Base-by-base conservation (phyloP, 352 stramenopile species). In the Elongisporangium anandrum region DNA sequence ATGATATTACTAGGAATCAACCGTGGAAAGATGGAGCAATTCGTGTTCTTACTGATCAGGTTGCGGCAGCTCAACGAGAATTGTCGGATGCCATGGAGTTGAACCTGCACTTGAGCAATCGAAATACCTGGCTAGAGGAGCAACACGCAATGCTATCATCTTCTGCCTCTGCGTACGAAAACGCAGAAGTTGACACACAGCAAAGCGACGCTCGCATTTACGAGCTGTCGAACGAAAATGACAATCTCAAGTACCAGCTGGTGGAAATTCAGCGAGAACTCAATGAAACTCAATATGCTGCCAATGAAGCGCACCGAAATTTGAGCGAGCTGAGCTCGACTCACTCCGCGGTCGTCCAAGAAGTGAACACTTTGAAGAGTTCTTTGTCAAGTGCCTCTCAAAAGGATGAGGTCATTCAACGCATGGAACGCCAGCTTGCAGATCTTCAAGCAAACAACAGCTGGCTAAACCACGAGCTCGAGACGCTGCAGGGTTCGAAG, bases 71-170 rank as follows among this genome's bases (percentile, higher is more conserved):
- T 21, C 85, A 95, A 60, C 75, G 72, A 29, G 83, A 93, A 59
- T 65, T 95, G 7, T 89, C 81, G n/a, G 79, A 92, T 19, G 79
- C 83, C 4, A 92, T 95, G 83, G 79, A 93, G 21, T 52, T 95
- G 54, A 93, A 93, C 45, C 61, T 92, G 23, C 77, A 91, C 24
- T 58, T 95, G 50, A 92, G 77, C 63, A 88, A 87, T 56, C 85
- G 77, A 22, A 93, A 92, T 62, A 78, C 76, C 47, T 89, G 72
- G 73, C 69, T 95, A 0, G 85, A 95, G 59, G 83, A 92, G 26
- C 77, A 92, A 55, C 79, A 85, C 57, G 66, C 76, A 26, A 61
- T 80, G 56, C 56, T 89, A 10, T 73, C 69, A 5, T 70, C 65
- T 23, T 68, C 34, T 52, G 71, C 53, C 67, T 45, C 17, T 19